Conservation (phyloP, 805 yeast genomes). For the Lipomyces orientalis region DNA sequence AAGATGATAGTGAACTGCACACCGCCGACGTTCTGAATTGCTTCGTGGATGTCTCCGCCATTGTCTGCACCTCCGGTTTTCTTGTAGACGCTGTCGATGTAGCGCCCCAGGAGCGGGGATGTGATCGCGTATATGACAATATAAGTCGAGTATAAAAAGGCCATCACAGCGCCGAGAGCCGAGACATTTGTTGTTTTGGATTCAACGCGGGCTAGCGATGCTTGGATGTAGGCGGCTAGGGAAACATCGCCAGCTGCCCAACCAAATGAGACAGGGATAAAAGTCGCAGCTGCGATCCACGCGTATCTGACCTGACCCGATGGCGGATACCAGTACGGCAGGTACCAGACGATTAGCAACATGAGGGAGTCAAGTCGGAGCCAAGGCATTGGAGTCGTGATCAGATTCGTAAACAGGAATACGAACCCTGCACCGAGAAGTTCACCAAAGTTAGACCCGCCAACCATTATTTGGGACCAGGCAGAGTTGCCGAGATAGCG, state of each 20-base stretch:
- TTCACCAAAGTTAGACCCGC: slow-evolving; percentile 1
- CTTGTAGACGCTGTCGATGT: too few species aligned
- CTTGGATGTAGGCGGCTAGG: not conserved
- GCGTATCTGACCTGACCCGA: not conserved
- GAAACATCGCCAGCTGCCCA: not conserved
- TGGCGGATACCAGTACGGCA: not conserved
- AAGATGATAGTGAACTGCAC: slow-evolving; percentile 1
- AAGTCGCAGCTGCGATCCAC: not conserved
- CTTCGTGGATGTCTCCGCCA: not conserved
- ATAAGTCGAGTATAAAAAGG: not conserved
- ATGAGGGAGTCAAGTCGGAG: slow-evolving; percentile 1
- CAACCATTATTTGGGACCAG: not conserved
- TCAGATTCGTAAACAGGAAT: not conserved
- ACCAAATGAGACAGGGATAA: not conserved
- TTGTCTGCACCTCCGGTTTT: not conserved
- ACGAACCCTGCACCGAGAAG: not conserved
- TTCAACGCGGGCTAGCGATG: slow-evolving; percentile 1
- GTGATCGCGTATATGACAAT: too few species aligned
- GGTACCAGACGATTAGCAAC: slow-evolving; percentile 2
- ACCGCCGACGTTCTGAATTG: not conserved
- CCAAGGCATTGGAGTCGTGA: not conserved
- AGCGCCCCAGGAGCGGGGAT: too few species aligned
- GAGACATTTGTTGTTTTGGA: not conserved
- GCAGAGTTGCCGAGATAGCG: not conserved
- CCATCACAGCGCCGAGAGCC: not conserved